These are phyloP conservation scores for Cynanchum wilfordii DNA, from an alignment of 257 asterid genomes.

Conservation along the genomic window DNA sequence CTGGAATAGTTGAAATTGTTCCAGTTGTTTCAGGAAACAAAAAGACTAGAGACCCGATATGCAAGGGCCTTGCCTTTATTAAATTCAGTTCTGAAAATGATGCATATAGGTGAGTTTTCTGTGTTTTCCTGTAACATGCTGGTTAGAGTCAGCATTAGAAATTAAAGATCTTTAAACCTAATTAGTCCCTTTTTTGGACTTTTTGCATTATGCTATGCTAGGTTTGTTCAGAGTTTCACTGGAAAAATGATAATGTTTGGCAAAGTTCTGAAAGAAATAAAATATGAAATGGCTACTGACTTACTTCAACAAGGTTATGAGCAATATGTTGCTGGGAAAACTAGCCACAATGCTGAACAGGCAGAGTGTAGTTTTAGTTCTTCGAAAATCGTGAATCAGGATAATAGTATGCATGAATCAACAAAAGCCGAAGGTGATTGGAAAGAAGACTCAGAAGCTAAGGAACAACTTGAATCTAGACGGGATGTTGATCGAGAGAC, in stretches of 20 bases:
- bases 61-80: slow-evolving; percentile 81
- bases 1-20: slow-evolving; percentile 58
- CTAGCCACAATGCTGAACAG: slow-evolving; percentile 11
- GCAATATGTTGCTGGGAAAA: slow-evolving; percentile 15
- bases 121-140: not conserved
- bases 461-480: slow-evolving; percentile 3
- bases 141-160: not conserved
- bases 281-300: slow-evolving; percentile 45
- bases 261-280: slow-evolving; percentile 66
- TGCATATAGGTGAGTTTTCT: slow-evolving; percentile 53
- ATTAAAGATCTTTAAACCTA: not conserved
- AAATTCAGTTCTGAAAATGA: slow-evolving; percentile 58
- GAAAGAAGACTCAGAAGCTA: slow-evolving; percentile 18
- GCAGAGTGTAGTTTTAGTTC: slow-evolving; percentile 17
- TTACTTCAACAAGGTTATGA: slow-evolving; percentile 22
- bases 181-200: not conserved
- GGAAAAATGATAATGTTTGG: slow-evolving; percentile 61
- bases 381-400: slow-evolving; percentile 25
- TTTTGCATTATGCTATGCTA: too few species aligned
- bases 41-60: slow-evolving; percentile 85
- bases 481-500: slow-evolving; percentile 19
- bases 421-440: slow-evolving; percentile 23
- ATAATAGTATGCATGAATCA: slow-evolving; percentile 13
- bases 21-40: slow-evolving; percentile 82
- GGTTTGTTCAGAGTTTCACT: slow-evolving; percentile 69